phyloP scores from a whole-genome alignment of 2,329 filamentous ascomycete genomes.

The Nigrospora osmanthi region DNA sequence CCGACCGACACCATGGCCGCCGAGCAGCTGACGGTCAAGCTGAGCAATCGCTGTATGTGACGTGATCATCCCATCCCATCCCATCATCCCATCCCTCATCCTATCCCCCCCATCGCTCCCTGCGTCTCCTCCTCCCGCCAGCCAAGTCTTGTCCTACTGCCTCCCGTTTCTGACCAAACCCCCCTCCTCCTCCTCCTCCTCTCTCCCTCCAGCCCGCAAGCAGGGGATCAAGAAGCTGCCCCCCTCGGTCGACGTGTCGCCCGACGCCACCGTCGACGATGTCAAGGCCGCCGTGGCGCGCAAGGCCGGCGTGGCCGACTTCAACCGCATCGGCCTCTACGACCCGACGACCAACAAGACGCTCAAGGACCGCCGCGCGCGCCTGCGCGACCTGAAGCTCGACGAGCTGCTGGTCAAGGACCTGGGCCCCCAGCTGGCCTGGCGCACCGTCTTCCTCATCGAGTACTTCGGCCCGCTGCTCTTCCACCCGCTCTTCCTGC shows the following conservation, averaged over 20 bases:
- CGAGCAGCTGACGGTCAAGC: constrained; percentile 2
- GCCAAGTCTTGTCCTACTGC: no score
- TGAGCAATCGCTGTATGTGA: constrained; percentile 1
- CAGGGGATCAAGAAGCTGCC: constrained; percentile 49
- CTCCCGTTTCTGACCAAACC: no score
- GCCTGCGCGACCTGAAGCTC: constrained; percentile 36
- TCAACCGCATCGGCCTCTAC: constrained; percentile 55
- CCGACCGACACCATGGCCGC: not conserved
- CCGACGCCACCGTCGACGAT: constrained; percentile 50
- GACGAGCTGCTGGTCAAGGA: constrained; percentile 81
- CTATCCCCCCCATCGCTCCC: no score
- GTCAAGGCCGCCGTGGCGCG: constrained; percentile 49
- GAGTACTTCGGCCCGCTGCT: constrained; percentile 91
- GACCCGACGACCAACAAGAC: constrained; percentile 54
- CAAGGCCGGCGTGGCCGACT: constrained; percentile 41
- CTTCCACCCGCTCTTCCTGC: constrained; percentile 71
- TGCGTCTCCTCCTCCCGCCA: no score
- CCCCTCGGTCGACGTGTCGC: constrained; percentile 36
- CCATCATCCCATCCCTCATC: no score
- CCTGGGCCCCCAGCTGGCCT: constrained; percentile 80
- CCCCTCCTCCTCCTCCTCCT: no score
- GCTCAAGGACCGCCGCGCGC: constrained; percentile 52
- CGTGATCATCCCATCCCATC: not conserved
- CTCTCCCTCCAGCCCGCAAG: constrained; percentile 29
- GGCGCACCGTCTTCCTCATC: constrained; percentile 90